Evolutionary conservation across 306 rosid species (phyloP).

Genomic region (Ammopiptanthus mongolicus): DNA sequence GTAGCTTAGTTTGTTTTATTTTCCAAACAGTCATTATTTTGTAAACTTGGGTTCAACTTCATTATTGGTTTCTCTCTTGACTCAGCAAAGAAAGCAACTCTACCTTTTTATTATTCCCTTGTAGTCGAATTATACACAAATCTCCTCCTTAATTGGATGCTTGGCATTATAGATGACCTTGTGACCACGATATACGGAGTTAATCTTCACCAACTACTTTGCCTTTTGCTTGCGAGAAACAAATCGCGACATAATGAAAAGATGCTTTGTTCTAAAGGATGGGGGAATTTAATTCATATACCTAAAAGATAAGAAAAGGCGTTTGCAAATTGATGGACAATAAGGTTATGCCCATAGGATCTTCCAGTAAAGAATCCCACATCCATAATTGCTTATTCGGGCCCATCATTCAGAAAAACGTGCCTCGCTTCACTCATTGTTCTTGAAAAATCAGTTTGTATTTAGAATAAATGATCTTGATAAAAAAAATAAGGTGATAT

Average conservation of each 20-base stretch:
- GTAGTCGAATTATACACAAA: neutral
- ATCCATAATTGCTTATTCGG: neutral
- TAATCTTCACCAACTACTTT: neutral
- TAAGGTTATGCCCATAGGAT: neutral
- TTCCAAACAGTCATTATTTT: neutral
- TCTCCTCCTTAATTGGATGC: conserved; percentile 3
- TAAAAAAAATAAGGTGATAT: too few species aligned
- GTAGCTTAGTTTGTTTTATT: neutral
- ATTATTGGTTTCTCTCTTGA: conserved; percentile 9
- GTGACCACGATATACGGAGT: neutral
- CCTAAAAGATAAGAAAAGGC: neutral
- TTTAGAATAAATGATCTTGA: too few species aligned
- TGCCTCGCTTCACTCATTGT: too few species aligned
- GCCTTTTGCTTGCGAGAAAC: neutral
- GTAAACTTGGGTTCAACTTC: neutral
- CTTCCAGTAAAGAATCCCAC: neutral
- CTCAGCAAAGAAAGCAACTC: conserved; percentile 23
- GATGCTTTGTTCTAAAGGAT: neutral
- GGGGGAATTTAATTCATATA: neutral
- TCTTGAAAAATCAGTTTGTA: too few species aligned
- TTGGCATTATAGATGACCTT: neutral
- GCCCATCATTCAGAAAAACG: neutral
- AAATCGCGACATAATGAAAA: neutral
- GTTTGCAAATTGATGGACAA: neutral
- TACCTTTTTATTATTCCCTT: neutral